Conservation (phyloP, 805 yeast species). For the Hanseniaspora pseudoguilliermondii region DNA sequence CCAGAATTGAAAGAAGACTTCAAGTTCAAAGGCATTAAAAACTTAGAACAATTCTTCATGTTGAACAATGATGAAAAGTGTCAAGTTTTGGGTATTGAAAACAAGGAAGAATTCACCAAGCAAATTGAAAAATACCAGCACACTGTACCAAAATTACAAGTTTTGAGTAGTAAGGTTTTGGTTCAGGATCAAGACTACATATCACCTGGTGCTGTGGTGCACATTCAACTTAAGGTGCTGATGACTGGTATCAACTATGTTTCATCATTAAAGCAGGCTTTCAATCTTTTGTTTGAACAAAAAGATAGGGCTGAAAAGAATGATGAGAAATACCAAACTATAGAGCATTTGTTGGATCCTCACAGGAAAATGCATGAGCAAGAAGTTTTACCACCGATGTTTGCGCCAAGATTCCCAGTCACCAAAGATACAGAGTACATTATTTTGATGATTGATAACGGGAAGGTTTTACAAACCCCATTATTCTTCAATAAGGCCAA, state of each 20-base stretch:
- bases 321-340: constrained; percentile 24
- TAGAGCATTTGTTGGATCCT: constrained; percentile 60
- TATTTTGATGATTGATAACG: constrained; percentile 58
- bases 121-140: constrained; percentile 45
- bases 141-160: constrained; percentile 53
- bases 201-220: constrained; percentile 61
- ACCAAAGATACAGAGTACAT: constrained; percentile 43
- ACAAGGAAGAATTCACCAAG: constrained; percentile 31
- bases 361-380: constrained; percentile 45
- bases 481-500: constrained; percentile 19
- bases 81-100: constrained; percentile 40
- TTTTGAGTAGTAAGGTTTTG: constrained; percentile 57
- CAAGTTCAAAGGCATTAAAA: background rate
- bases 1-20: constrained; percentile 26
- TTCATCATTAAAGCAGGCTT: constrained; percentile 57
- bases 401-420: constrained; percentile 67
- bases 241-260: constrained; percentile 25
- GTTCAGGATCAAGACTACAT: constrained; percentile 77
- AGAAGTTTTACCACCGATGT: constrained; percentile 54
- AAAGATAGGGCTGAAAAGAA: constrained; percentile 27
- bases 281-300: constrained; percentile 16
- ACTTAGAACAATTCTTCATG: constrained; percentile 58
- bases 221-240: constrained; percentile 61
- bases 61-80: constrained; percentile 43
- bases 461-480: constrained; percentile 63